These are phyloP conservation scores for Starmerella geochares DNA, from an alignment of 805 yeast genomes.

Conservation along the genomic window DNA sequence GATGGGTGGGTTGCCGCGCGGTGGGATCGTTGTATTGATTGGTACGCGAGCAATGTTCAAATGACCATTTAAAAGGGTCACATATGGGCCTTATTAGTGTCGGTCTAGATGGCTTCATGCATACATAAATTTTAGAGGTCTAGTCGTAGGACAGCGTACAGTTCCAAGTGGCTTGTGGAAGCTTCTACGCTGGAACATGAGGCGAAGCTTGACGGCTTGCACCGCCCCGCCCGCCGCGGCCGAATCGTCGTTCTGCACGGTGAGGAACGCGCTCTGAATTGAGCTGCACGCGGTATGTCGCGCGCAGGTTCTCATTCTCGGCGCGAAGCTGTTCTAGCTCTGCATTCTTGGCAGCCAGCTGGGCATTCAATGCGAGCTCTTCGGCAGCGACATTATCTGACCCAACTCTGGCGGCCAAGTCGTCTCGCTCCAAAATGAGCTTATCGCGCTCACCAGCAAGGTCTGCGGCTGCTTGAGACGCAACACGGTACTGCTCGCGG, in stretches of 20 bases:
- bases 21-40: constrained; percentile 72
- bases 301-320: constrained; percentile 28
- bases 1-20: constrained; percentile 49
- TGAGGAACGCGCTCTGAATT: constrained; percentile 6
- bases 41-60: constrained; percentile 30
- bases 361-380: constrained; percentile 28
- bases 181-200: constrained; percentile 1
- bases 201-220: constrained; percentile 16
- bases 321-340: constrained; percentile 26
- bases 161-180: too few species aligned
- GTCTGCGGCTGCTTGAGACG: constrained; percentile 27
- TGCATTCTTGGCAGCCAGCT: constrained; percentile 27
- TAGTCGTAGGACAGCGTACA: too few species aligned
- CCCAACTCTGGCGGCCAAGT: constrained; percentile 39
- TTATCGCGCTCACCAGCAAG: constrained; percentile 24
- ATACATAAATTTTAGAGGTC: too few species aligned
- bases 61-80: not conserved
- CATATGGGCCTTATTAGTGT: too few species aligned
- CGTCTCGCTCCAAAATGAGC: constrained; percentile 32
- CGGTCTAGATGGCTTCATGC: too few species aligned
- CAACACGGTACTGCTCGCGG: constrained; percentile 33
- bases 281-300: constrained; percentile 26
- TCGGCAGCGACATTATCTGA: constrained; percentile 25
- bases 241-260: constrained; percentile 14
- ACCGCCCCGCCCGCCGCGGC: constrained; percentile 20